Conservation (phyloP, 345 rosid genomes). For the Cardamine occulta region DNA sequence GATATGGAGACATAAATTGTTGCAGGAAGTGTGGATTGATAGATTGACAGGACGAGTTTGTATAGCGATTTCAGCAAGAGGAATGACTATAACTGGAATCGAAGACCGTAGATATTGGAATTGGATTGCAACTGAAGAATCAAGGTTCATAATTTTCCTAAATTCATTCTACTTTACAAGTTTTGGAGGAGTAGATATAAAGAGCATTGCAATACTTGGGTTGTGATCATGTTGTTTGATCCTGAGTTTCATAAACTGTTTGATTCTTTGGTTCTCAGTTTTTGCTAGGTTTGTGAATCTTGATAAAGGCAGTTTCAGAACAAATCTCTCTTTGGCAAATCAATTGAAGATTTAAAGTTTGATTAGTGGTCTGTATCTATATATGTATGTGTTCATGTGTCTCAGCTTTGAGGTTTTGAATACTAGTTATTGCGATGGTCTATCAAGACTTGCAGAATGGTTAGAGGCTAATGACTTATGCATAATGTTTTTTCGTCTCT, state of each 20-base stretch:
- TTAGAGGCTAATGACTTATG: constrained; percentile 1
- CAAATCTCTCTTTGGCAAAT: neutral
- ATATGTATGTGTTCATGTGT: neutral
- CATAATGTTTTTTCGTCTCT: neutral
- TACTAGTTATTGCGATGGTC: neutral
- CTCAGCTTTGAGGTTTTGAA: neutral
- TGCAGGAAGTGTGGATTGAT: constrained; percentile 90
- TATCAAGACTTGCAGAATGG: neutral
- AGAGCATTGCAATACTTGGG: neutral
- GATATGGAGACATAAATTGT: neutral
- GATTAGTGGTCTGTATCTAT: too few species aligned
- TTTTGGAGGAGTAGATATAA: neutral
- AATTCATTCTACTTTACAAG: neutral
- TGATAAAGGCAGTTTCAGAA: neutral
- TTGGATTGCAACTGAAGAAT: constrained; percentile 88
- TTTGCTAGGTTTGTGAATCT: neutral
- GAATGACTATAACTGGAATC: constrained; percentile 82
- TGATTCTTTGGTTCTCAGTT: constrained; percentile 8
- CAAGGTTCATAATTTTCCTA: constrained; percentile 53
- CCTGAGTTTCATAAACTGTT: neutral
- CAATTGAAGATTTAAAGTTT: too few species aligned
- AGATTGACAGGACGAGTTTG: constrained; percentile 81
- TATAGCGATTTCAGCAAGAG: constrained; percentile 80
- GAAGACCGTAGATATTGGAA: constrained; percentile 96
- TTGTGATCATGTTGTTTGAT: neutral